Conservation (phyloP, 495 filamentous ascomycete species). For the Neurospora discreta region DNA sequence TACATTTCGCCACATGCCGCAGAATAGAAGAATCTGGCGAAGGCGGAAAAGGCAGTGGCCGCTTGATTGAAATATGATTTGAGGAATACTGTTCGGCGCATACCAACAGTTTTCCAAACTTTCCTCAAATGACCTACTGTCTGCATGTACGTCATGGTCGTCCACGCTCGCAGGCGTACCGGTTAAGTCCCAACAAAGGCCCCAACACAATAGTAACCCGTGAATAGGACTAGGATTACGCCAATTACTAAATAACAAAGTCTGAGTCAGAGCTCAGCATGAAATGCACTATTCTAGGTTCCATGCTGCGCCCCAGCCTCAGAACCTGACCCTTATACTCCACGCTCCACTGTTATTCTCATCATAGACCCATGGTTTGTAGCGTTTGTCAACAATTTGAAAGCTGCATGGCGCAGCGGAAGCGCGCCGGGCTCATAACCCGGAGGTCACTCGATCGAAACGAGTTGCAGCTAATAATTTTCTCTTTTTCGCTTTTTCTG, state of each 20-base stretch:
- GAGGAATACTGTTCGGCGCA: too few species aligned
- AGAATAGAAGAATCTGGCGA: background rate
- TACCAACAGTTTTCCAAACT: background rate
- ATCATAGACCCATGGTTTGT: background rate
- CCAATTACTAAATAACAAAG: background rate
- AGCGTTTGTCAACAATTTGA: background rate
- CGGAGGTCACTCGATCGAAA: constrained; percentile 16
- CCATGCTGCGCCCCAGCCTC: background rate
- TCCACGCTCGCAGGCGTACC: background rate
- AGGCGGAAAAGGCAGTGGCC: fast-evolving
- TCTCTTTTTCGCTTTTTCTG: constrained; percentile 2
- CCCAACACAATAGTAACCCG: background rate
- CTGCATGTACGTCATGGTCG: background rate
- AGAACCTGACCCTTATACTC: background rate
- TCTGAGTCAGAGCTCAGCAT: background rate
- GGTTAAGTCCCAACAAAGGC: background rate
- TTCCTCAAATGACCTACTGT: background rate
- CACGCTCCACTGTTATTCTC: background rate
- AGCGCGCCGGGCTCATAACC: constrained; percentile 17
- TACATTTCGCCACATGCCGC: background rate
- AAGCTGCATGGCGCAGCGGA: constrained; percentile 14
- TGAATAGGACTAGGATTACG: background rate
- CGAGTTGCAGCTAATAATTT: constrained; percentile 9
- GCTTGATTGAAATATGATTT: too few species aligned
- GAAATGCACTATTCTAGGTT: background rate